Conservation (phyloP, 192 early-diverging fungal genomes). For the Backusella sp. region DNA sequence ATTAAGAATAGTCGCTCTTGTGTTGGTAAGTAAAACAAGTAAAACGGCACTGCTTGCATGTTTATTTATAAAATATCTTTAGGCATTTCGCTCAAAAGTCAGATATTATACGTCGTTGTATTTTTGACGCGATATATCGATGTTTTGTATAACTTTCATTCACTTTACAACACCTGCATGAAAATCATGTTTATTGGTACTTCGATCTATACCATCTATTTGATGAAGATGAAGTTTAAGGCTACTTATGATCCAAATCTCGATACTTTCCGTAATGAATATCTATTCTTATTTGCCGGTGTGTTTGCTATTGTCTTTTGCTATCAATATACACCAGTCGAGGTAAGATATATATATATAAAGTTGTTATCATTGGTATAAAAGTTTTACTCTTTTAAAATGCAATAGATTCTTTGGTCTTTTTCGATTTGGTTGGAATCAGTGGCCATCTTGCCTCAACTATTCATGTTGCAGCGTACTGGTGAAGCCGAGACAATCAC, state of each 20-base stretch:
- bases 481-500: constrained; percentile 99
- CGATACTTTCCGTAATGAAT: constrained; percentile 92
- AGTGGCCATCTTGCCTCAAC: constrained; percentile 96
- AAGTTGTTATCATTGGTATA: background rate
- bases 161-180: constrained; percentile 93
- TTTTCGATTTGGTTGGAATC: constrained; percentile 98
- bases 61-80: background rate
- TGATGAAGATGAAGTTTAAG: constrained; percentile 86
- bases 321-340: constrained; percentile 3
- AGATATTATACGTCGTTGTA: constrained; percentile 86
- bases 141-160: constrained; percentile 69
- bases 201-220: constrained; percentile 83
- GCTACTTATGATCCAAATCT: constrained; percentile 90
- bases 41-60: background rate
- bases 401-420: constrained; percentile 86
- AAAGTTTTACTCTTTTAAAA: background rate
- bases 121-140: constrained; percentile 95
- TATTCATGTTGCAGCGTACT: constrained; percentile 94
- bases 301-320: background rate
- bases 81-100: constrained; percentile 99
- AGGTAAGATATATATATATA: background rate
- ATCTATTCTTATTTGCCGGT: constrained; percentile 40
- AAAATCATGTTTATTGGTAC: constrained; percentile 94
- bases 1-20: constrained; percentile 87
- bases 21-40: constrained; percentile 53